Conservation (phyloP, 495 filamentous ascomycete species). For the Trichoderma asperelloides region DNA sequence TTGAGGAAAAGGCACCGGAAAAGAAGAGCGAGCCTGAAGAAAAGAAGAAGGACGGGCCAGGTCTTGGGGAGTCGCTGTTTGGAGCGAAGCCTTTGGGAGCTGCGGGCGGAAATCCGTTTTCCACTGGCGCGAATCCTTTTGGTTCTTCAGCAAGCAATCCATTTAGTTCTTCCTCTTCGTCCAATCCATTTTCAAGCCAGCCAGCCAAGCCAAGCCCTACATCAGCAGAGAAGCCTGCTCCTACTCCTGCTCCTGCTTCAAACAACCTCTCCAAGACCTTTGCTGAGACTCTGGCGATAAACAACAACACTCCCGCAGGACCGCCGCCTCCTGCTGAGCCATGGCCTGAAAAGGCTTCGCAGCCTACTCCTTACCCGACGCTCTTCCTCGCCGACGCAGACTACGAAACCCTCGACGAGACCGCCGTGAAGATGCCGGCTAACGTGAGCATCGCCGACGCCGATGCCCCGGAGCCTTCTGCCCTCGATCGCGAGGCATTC, state of each 20-base stretch:
- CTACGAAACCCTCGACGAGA: constrained; percentile 68
- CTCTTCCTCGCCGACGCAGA: constrained; percentile 81
- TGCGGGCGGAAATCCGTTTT: constrained; percentile 30
- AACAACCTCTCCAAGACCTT: constrained; percentile 59
- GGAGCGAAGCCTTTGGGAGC: constrained; percentile 39
- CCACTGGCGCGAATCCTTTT: constrained; percentile 23
- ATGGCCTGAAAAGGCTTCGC: constrained; percentile 60
- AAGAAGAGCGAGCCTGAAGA: constrained; percentile 5
- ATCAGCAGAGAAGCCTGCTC: constrained; percentile 21
- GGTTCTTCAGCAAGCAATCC: constrained; percentile 18
- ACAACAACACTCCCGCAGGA: constrained; percentile 18
- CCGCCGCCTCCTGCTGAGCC: constrained; percentile 47
- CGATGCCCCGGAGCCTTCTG: constrained; percentile 40
- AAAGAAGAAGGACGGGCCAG: constrained; percentile 16
- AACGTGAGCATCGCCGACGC: constrained; percentile 51
- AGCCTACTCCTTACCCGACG: constrained; percentile 61
- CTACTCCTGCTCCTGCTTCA: constrained; percentile 16
- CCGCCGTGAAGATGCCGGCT: constrained; percentile 29
- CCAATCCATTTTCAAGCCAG: constrained; percentile 26
- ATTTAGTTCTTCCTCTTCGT: constrained; percentile 17
- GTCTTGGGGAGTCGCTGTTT: constrained; percentile 49
- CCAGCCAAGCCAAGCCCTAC: constrained; percentile 9
- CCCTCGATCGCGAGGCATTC: constrained; percentile 75
- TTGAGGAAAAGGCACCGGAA: constrained; percentile 17
- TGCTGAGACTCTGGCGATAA: constrained; percentile 45